Conservation (phyloP, 805 yeast species). For the Wickerhamiella azymoides region DNA sequence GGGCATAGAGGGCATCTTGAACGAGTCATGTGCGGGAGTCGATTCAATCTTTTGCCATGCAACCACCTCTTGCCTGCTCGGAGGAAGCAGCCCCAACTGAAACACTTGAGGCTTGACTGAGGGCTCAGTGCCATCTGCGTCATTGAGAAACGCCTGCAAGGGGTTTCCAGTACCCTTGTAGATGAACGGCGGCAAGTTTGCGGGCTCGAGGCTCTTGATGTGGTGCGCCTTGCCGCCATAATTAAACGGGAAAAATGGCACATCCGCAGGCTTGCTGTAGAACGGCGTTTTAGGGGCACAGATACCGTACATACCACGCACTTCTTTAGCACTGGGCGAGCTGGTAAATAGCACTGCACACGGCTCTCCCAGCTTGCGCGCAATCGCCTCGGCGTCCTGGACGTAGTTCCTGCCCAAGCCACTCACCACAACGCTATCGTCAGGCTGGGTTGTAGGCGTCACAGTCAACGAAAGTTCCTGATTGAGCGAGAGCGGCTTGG, state of each 20-base stretch:
- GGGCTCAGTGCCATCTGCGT: not conserved
- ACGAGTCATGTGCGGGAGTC: not conserved
- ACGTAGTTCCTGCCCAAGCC: not conserved
- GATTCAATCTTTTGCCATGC: slow-evolving; percentile 9
- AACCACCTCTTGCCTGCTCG: slow-evolving; percentile 9
- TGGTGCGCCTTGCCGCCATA: slow-evolving; percentile 55
- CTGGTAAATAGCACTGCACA: slow-evolving; percentile 5
- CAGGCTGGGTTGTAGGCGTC: not conserved
- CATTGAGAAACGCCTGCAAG: slow-evolving; percentile 7
- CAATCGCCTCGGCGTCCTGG: not conserved
- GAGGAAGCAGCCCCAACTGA: slow-evolving; percentile 11
- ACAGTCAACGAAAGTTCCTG: slow-evolving; percentile 1
- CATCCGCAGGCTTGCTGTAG: slow-evolving; percentile 41
- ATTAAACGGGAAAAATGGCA: slow-evolving; percentile 39
- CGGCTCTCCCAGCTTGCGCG: not conserved
- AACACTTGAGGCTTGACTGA: not conserved
- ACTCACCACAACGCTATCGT: not conserved
- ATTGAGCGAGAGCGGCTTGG: not conserved
- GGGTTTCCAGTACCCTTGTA: slow-evolving; percentile 10
- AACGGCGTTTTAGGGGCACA: slow-evolving; percentile 48
- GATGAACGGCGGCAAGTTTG: slow-evolving; percentile 22
- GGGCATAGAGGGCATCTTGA: slow-evolving; percentile 2
- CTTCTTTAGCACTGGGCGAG: slow-evolving; percentile 22
- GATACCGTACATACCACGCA: slow-evolving; percentile 32
- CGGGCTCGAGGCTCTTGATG: slow-evolving; percentile 30